These are phyloP conservation scores for Karstenula rhodostoma DNA, from an alignment of 2,329 filamentous ascomycete species.

Conservation along the genomic window DNA sequence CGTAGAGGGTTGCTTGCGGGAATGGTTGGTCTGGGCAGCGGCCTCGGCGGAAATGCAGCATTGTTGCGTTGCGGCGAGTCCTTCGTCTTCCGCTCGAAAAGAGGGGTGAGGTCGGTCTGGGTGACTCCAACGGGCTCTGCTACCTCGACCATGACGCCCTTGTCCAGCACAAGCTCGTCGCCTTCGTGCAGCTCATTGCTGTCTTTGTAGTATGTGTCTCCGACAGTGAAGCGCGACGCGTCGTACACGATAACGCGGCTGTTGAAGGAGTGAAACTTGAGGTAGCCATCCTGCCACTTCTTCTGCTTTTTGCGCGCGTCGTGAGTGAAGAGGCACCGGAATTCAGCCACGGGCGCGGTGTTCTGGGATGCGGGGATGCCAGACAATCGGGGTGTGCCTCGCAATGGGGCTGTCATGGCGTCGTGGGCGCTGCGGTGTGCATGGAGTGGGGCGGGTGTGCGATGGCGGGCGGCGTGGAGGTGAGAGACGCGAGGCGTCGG, in stretches of 20 bases:
- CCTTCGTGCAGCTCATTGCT: slow-evolving; percentile 76
- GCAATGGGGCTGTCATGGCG: slow-evolving; percentile 39
- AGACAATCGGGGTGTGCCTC: slow-evolving; percentile 33
- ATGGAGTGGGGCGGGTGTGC: slow-evolving; percentile 10
- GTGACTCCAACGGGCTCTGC: slow-evolving; percentile 75
- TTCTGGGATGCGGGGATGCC: slow-evolving; percentile 63
- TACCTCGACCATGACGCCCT: slow-evolving; percentile 81
- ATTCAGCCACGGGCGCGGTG: slow-evolving; percentile 80
- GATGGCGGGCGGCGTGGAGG: slow-evolving; percentile 13
- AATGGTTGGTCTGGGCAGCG: slow-evolving; percentile 30
- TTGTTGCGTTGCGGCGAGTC: slow-evolving; percentile 29
- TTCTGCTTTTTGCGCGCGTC: slow-evolving; percentile 89
- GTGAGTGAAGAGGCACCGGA: slow-evolving; percentile 84
- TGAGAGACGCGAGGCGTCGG: slow-evolving; percentile 20
- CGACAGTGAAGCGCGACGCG: slow-evolving; percentile 78
- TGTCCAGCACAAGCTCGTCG: slow-evolving; percentile 81
- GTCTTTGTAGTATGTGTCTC: slow-evolving; percentile 82
- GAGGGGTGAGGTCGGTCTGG: slow-evolving; percentile 78
- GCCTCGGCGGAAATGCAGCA: slow-evolving; percentile 24
- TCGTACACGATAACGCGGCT: slow-evolving; percentile 91
- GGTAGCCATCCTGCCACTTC: slow-evolving; percentile 89
- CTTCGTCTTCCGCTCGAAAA: slow-evolving; percentile 74
- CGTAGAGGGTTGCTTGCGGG: slow-evolving; percentile 28
- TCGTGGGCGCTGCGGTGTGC: not conserved
- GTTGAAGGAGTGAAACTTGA: slow-evolving; percentile 92